Evolutionary conservation across 768 basidiomycete species (phyloP), one percentile per base, ranked within the genome.

Genomic region (Podaxis sp.): DNA sequence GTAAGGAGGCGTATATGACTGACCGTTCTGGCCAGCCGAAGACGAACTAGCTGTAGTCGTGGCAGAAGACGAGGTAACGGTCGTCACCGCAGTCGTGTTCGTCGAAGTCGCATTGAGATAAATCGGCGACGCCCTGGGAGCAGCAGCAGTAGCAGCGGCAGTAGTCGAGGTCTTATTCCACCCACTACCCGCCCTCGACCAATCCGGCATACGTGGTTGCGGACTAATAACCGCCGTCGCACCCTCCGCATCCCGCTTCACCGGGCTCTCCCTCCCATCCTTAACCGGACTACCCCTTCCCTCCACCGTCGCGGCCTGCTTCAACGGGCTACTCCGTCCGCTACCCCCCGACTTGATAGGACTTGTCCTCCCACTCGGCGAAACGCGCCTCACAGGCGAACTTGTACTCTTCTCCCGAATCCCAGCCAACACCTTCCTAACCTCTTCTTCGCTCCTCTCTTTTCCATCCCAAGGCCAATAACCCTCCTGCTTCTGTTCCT

Each of bases 371-470:
- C 61, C 65, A 54, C 66, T 65, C 9, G 56, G 63, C 57, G 66
- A 27, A 25, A 52, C 63, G 5, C 29, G 53, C 19, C 65, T 61
- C 54, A 64, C 38, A 17, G 66, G 61, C 19, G 63, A 57, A 22
- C 59, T 59, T 47, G 67, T 72, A 51, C 67, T 75, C 66, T 70
- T 69, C 66, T 70, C 69, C 57, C 70, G 66, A 59, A 73, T 74
- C 12, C 63, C 67, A 17, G 65, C 65, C 46, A 72, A 51, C 19
- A 71, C 55, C 29, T 46, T 38, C 17, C 47, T 46, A n/a, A 43
- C 60, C 50, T 33, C 51, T 57, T 52, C 41, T 29, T 50, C 56
- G 52, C 37, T 63, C 50, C 55, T 56, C 63, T 50, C 11, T 17
- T 19, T 43, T 43, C 55, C 51, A 50, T 57, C 66, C 69, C 70